A percentile compares a stretch with the other conserved stretches of the same genome.
These are phyloP conservation scores for Echinosophora koreensis DNA, from an alignment of 306 rosid genomes.

Conservation along the genomic window DNA sequence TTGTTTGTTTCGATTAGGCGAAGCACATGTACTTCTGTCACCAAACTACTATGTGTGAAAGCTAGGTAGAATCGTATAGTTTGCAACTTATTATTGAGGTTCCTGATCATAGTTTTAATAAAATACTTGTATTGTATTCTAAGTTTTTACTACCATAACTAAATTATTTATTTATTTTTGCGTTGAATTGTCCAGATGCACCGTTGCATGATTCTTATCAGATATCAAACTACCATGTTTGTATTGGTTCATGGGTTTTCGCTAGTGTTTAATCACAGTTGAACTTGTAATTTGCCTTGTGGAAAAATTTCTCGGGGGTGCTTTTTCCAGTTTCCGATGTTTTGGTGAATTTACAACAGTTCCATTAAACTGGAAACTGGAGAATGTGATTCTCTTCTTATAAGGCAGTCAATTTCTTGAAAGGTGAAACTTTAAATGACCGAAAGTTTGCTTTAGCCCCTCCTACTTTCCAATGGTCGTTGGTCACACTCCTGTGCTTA, in stretches of 20 bases:
- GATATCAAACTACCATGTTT: too few species aligned
- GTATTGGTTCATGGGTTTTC: neutral
- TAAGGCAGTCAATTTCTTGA: neutral
- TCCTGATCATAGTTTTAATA: slow-evolving; percentile 4
- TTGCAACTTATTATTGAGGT: slow-evolving; percentile 8
- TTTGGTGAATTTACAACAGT: too few species aligned
- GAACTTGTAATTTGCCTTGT: neutral
- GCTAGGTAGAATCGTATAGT: neutral
- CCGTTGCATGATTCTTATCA: too few species aligned
- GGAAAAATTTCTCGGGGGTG: neutral
- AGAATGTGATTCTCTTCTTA: neutral
- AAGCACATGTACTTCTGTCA: neutral
- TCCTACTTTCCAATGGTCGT: neutral
- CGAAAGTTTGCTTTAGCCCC: neutral
- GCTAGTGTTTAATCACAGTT: neutral
- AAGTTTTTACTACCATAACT: neutral
- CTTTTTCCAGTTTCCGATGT: neutral
- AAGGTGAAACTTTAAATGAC: neutral
- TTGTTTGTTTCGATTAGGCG: neutral
- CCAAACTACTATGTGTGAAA: neutral
- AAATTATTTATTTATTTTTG: neutral
- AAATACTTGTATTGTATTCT: neutral
- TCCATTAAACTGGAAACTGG: neutral
- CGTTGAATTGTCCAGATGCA: neutral
- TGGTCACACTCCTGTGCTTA: neutral